Base-by-base conservation (phyloP, 495 filamentous ascomycete species). In the Annulohypoxylon maeteangense region DNA sequence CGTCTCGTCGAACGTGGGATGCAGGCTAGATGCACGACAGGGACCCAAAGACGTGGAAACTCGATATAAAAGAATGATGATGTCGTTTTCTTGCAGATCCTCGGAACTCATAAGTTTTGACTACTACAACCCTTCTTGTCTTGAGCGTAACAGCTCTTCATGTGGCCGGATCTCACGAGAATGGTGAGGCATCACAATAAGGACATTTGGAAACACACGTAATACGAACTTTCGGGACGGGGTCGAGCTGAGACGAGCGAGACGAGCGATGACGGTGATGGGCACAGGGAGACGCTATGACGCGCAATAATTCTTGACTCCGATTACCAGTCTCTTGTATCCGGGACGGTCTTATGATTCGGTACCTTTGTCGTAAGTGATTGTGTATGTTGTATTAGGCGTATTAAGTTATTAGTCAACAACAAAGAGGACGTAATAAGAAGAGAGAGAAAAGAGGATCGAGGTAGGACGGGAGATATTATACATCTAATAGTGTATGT, bases 1-100 rank as follows among this genome's bases (percentile, higher is more conserved):
- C 62, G 56, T 74, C 54, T 48, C 60, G 66, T 64, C 58, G 44
- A 74, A 65, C 59, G 72, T 67, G 68, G 65, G 42, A 72, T 68
- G 69, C 69, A 72, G 63, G n/a, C 51, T 23, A 59, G 67, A 70
- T 67, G 75, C 76, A 75, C 69, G 73, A 71, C 75, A 72, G 61
- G 65, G 56, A 58, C 67, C 75, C 70, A 74, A 64, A 69, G 65
- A 73, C 69, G 69, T 79, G 74, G 75, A 72, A 68, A 65, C 61
- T 63, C 62, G 53, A 65, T 65, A 67, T 63, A 68, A 51, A 68
- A 72, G 65, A 70, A 72, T 34, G 58, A 78, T 66, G 71, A 72
- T 72, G 69, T 68, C 45, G 64, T 42, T 44, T 23, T n/a, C 10
- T 27, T 50, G 59, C 53, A 59, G 59, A 63, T 75, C 68, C 70